Conservation (phyloP, 2,329 filamentous ascomycete genomes). For the Metarhizium anisopliae region DNA sequence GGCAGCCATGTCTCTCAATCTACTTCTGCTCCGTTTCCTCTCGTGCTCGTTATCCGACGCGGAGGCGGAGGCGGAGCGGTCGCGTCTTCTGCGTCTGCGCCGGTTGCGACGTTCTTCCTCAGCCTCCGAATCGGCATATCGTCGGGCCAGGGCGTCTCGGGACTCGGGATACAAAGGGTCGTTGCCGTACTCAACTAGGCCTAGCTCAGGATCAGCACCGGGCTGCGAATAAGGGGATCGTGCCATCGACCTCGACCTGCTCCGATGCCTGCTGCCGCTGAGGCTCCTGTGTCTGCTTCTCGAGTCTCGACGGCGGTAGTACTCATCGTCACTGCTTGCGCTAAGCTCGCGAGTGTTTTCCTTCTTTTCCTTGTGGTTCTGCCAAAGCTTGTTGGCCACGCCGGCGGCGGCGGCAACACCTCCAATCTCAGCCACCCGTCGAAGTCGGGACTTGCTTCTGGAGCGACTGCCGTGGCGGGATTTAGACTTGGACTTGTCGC, state of each 20-base stretch:
- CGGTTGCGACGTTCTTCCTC: slow-evolving; percentile 33
- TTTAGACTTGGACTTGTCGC: slow-evolving; percentile 42
- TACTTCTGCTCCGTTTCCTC: slow-evolving; percentile 44
- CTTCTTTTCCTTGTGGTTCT: slow-evolving; percentile 52
- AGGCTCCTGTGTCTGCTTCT: slow-evolving; percentile 20
- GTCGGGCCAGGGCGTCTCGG: slow-evolving; percentile 21
- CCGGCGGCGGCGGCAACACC: slow-evolving; percentile 52
- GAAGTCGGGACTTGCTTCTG: slow-evolving; percentile 37
- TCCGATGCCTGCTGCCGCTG: slow-evolving; percentile 19
- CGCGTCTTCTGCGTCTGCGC: slow-evolving; percentile 24
- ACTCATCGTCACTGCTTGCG: slow-evolving; percentile 25
- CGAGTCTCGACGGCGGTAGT: slow-evolving; percentile 23
- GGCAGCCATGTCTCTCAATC: slow-evolving; percentile 43
- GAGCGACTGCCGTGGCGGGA: slow-evolving; percentile 21
- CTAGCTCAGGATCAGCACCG: slow-evolving; percentile 56
- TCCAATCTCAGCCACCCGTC: slow-evolving; percentile 51
- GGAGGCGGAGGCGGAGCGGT: slow-evolving; percentile 25
- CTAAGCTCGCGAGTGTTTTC: slow-evolving; percentile 29
- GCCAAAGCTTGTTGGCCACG: slow-evolving; percentile 52
- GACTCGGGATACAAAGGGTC: slow-evolving; percentile 41
- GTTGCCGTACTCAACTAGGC: slow-evolving; percentile 58
- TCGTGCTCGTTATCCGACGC: slow-evolving; percentile 20
- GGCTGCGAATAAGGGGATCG: slow-evolving; percentile 40
- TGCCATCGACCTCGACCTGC: slow-evolving; percentile 43
- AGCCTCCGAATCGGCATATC: slow-evolving; percentile 37